phyloP scores from a whole-genome alignment of 2,329 filamentous ascomycete genomes.

The Phialophora verrucosa region DNA sequence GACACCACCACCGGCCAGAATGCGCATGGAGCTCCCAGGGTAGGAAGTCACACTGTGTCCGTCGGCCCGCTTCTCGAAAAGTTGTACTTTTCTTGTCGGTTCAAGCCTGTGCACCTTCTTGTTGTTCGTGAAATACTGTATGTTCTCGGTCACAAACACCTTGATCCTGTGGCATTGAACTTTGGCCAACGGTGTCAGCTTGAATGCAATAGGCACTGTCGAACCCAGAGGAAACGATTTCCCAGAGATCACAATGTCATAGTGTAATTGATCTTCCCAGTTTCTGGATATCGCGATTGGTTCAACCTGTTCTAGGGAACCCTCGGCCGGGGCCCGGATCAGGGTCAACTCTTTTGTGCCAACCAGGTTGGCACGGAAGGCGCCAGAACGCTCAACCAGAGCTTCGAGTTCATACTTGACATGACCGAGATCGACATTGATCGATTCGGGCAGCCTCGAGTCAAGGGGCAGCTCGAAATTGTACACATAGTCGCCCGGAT shows the following conservation, averaged over 20 bases:
- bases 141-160: slow-evolving; percentile 86
- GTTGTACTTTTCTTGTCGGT: slow-evolving; percentile 78
- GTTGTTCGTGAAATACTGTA: slow-evolving; percentile 88
- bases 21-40: slow-evolving; percentile 74
- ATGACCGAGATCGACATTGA: slow-evolving; percentile 81
- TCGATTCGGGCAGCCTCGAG: slow-evolving; percentile 78
- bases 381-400: slow-evolving; percentile 81
- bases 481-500: slow-evolving; percentile 74
- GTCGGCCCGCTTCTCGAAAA: slow-evolving; percentile 88
- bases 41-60: slow-evolving; percentile 74
- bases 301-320: slow-evolving; percentile 87
- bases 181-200: slow-evolving; percentile 88
- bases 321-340: slow-evolving; percentile 83
- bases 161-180: slow-evolving; percentile 92
- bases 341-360: slow-evolving; percentile 82
- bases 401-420: slow-evolving; percentile 90
- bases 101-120: slow-evolving; percentile 84
- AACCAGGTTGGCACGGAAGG: slow-evolving; percentile 86
- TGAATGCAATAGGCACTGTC: slow-evolving; percentile 91
- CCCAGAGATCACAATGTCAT: slow-evolving; percentile 94
- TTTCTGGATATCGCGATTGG: slow-evolving; percentile 91
- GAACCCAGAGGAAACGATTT: slow-evolving; percentile 91
- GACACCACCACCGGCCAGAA: slow-evolving; percentile 80
- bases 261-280: slow-evolving; percentile 94
- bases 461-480: slow-evolving; percentile 84